Conservation (phyloP, 2,329 filamentous ascomycete species). For the Alternaria ventricosa region DNA sequence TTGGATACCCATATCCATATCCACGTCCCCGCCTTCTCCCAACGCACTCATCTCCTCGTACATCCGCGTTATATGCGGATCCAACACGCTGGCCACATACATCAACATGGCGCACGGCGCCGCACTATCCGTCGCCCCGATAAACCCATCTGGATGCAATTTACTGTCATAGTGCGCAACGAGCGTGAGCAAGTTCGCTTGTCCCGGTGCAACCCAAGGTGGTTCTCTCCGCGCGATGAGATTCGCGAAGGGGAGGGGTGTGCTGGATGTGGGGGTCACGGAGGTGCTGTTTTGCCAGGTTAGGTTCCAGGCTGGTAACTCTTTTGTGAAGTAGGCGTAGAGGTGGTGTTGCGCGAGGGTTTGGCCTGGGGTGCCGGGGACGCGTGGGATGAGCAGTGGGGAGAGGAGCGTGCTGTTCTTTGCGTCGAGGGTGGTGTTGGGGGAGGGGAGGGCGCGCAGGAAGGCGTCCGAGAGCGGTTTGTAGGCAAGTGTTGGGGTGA, state of each 20-base stretch:
- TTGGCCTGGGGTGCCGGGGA: slow-evolving; percentile 84
- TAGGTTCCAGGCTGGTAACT: slow-evolving; percentile 80
- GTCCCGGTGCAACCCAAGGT: slow-evolving; percentile 75
- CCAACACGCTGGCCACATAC: slow-evolving; percentile 81
- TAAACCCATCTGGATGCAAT: slow-evolving; percentile 79
- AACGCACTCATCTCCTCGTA: slow-evolving; percentile 74
- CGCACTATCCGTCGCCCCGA: slow-evolving; percentile 92
- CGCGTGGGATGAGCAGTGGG: slow-evolving; percentile 85
- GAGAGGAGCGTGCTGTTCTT: slow-evolving; percentile 76
- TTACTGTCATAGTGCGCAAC: slow-evolving; percentile 96
- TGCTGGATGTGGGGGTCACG: slow-evolving; percentile 76
- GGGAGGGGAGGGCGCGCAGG: slow-evolving; percentile 73
- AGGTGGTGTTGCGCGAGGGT: slow-evolving; percentile 79
- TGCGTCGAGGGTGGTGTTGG: slow-evolving; percentile 78
- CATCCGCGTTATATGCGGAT: slow-evolving; percentile 78
- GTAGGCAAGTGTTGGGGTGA: slow-evolving; percentile 54
- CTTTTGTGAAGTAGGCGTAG: slow-evolving; percentile 75
- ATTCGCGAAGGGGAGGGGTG: slow-evolving; percentile 82
- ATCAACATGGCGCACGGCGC: slow-evolving; percentile 93
- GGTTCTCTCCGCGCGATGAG: slow-evolving; percentile 87
- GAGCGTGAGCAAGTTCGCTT: slow-evolving; percentile 81
- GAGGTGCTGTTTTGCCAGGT: slow-evolving; percentile 90
- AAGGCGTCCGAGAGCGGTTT: slow-evolving; percentile 74
- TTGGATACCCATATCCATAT: slow-evolving; percentile 83
- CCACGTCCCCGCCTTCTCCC: slow-evolving; percentile 63